Evolutionary conservation across 495 filamentous ascomycete genomes (phyloP).

Genomic region (Articulospora tetracladia): DNA sequence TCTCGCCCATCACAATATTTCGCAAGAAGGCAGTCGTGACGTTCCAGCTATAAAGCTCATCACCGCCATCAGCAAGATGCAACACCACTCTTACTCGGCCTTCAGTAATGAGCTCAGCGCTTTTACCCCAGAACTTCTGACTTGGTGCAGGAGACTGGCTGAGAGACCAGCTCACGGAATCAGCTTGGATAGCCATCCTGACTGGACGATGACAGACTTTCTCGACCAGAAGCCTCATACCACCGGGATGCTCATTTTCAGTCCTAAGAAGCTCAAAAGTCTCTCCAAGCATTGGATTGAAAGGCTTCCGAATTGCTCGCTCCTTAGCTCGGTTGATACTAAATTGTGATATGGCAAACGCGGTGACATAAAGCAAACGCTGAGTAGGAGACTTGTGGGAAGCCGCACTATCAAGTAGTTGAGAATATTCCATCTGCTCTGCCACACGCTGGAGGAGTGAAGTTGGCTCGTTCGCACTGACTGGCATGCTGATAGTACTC

Average conservation of each 20-base stretch:
- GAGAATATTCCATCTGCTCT: slow-evolving; percentile 85
- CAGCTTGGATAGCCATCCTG: slow-evolving; percentile 88
- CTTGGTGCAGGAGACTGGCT: slow-evolving; percentile 81
- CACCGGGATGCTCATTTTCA: slow-evolving; percentile 61
- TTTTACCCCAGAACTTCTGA: slow-evolving; percentile 99
- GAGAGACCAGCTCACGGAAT: slow-evolving; percentile 77
- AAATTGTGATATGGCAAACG: slow-evolving; percentile 84
- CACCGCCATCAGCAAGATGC: slow-evolving; percentile 52
- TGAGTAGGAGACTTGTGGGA: slow-evolving; percentile 53
- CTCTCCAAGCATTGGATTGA: slow-evolving; percentile 96
- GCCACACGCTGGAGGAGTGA: slow-evolving; percentile 83
- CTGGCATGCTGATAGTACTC: slow-evolving; percentile 94
- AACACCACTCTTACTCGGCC: slow-evolving; percentile 75
- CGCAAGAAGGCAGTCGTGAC: slow-evolving; percentile 84
- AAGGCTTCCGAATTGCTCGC: slow-evolving; percentile 91
- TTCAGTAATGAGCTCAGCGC: slow-evolving; percentile 86
- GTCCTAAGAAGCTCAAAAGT: slow-evolving; percentile 91
- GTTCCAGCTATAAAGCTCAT: slow-evolving; percentile 81
- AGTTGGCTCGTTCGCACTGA: slow-evolving; percentile 90
- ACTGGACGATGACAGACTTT: slow-evolving; percentile 93
- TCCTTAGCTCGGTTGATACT: slow-evolving; percentile 79
- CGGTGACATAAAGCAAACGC: slow-evolving; percentile 77
- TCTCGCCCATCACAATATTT: slow-evolving; percentile 96
- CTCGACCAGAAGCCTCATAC: slow-evolving; percentile 86
- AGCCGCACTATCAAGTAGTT: slow-evolving; percentile 75